Percentiles rank a stretch among this genome's conserved stretches.
These are phyloP conservation scores for Candida nemodendra DNA, from an alignment of 805 yeast species.

Conservation along the genomic window DNA sequence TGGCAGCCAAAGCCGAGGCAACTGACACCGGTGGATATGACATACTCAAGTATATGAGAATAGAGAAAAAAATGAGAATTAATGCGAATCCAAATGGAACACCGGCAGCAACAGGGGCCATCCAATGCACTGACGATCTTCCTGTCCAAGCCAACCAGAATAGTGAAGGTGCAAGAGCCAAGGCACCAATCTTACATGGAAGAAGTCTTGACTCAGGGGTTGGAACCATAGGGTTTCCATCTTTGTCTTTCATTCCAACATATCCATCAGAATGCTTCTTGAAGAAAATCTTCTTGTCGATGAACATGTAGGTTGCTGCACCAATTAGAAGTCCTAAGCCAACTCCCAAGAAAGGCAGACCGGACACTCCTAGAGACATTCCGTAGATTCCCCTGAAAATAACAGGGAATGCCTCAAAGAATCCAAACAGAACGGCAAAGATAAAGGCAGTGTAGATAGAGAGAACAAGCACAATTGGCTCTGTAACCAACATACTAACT, in stretches of 20 bases:
- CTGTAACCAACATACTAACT: constrained; percentile 62
- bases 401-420: constrained; percentile 77
- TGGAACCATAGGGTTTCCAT: constrained; percentile 54
- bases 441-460: constrained; percentile 71
- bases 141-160: constrained; percentile 87
- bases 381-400: constrained; percentile 64
- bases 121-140: constrained; percentile 62
- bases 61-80: constrained; percentile 67
- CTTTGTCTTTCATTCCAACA: constrained; percentile 49
- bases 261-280: constrained; percentile 64
- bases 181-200: constrained; percentile 65
- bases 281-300: constrained; percentile 51
- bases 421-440: constrained; percentile 75
- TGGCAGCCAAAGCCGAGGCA: constrained; percentile 90
- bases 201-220: constrained; percentile 62
- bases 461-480: constrained; percentile 72
- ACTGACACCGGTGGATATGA: constrained; percentile 72
- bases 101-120: constrained; percentile 74
- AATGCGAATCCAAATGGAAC: constrained; percentile 76
- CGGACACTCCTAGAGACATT: constrained; percentile 61
- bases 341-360: constrained; percentile 69
- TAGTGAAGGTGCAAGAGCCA: constrained; percentile 62
- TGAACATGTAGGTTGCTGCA: constrained; percentile 45
- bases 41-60: constrained; percentile 66
- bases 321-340: constrained; percentile 66